Percentiles rank a stretch among this genome's conserved stretches.
These are phyloP conservation scores for Globisporangium recalcitrans DNA, from an alignment of 352 stramenopile species.

Conservation along the genomic window DNA sequence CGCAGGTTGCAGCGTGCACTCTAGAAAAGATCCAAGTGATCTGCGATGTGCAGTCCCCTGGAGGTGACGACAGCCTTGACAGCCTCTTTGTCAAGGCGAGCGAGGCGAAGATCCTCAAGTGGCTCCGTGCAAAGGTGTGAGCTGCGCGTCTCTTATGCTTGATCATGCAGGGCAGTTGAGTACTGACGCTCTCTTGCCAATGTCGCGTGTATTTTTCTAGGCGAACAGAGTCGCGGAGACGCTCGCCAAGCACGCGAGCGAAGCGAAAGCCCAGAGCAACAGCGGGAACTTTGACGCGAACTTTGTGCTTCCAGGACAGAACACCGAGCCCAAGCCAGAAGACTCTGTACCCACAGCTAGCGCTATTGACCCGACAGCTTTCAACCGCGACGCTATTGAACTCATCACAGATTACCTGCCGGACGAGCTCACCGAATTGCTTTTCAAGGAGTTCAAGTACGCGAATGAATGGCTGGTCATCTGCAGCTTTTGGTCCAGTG, in stretches of 20 bases:
- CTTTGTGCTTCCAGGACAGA: constrained; percentile 9
- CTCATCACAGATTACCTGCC: constrained; percentile 56
- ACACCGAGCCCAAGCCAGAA: constrained; percentile 13
- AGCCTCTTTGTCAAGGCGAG: constrained; percentile 57
- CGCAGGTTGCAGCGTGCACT: constrained; percentile 32
- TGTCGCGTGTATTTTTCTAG: constrained; percentile 13
- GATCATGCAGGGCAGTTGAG: no score
- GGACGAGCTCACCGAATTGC: constrained; percentile 30
- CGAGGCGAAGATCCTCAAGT: constrained; percentile 45
- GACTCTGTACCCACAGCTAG: background rate
- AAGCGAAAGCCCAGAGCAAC: constrained; percentile 16
- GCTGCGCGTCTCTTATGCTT: no score
- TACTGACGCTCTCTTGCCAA: background rate
- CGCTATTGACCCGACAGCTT: constrained; percentile 7
- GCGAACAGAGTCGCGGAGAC: constrained; percentile 32
- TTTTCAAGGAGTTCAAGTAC: constrained; percentile 57
- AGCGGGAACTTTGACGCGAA: constrained; percentile 28
- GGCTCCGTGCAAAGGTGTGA: constrained; percentile 51
- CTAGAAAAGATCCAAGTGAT: constrained; percentile 32
- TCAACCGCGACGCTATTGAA: constrained; percentile 45
- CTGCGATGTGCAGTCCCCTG: constrained; percentile 50
- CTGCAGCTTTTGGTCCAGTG: background rate
- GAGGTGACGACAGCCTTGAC: constrained; percentile 33
- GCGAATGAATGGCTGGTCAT: constrained; percentile 7
- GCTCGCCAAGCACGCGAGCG: constrained; percentile 30